These are phyloP conservation scores for Aspergillus texensis DNA, from an alignment of 2,329 filamentous ascomycete genomes.

Conservation along the genomic window DNA sequence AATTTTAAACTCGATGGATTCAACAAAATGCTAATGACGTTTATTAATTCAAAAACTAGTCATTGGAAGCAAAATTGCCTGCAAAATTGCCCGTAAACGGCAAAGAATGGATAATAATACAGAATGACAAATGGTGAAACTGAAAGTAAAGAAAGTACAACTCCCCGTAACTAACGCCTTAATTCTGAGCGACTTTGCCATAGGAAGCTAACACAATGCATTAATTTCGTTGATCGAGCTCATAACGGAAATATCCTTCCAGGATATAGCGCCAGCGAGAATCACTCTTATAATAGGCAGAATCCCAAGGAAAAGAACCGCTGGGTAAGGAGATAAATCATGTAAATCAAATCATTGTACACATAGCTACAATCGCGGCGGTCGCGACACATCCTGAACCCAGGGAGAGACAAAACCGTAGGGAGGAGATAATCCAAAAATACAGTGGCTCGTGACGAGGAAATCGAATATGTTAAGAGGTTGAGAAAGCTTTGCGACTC, in stretches of 20 bases:
- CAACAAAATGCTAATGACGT: background rate
- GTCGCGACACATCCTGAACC: background rate
- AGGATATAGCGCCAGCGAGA: background rate
- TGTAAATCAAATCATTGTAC: background rate
- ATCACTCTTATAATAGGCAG: background rate
- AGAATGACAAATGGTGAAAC: background rate
- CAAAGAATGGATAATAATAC: background rate
- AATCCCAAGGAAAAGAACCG: background rate
- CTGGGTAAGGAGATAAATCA: background rate
- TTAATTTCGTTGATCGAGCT: background rate
- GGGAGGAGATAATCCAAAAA: background rate
- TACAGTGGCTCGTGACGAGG: background rate
- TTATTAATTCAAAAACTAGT: background rate
- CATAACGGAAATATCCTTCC: background rate
- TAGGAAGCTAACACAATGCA: background rate
- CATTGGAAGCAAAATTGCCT: background rate
- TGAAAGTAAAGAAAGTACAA: background rate
- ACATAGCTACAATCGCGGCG: background rate
- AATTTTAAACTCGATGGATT: background rate
- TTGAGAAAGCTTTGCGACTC: background rate
- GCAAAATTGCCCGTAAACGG: background rate
- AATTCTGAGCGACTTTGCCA: background rate
- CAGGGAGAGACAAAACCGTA: background rate
- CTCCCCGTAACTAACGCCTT: background rate
- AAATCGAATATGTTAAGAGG: background rate